Evolutionary conservation across 2,329 filamentous ascomycete genomes (phyloP), one percentile per base, ranked within the genome.

Genomic region (Hyphodiscus sp.): DNA sequence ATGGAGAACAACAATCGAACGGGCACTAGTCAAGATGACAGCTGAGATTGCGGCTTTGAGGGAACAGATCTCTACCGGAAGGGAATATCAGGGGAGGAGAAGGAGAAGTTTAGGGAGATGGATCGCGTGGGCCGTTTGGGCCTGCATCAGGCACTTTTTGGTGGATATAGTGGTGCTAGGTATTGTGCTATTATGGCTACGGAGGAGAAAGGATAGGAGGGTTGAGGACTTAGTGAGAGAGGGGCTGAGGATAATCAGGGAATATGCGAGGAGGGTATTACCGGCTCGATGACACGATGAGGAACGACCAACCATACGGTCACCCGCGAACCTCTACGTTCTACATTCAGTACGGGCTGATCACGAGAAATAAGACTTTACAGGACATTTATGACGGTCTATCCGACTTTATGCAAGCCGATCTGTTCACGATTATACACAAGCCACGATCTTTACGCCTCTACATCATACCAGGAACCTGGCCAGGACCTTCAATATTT

Each of bases 1-100:
- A 64, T 96, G 91, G 89, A 85, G 87, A 49, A 84, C 81, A 55
- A 85, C 87, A 62, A 86, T 97, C 57, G 92, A 97, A 72, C 81
- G 85, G 44, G 89, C 90, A 20, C 77, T 97, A 53, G 89, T 92
- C 52, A 89, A 91, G 63, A 84, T 97, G 73, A 95, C 91, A 5
- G 87, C 91, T 16, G 94, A 99, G 71, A 83, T 99, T 30, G 91
- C 94, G 1, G 94, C 94, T 0, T 72, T 97, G 57, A 81, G 94
- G 38, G 94, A 99, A 71, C 91, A 97, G 67, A 86, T 97, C 61
- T 86, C 90, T 51, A 80, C 83, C 0, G 84, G 89, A 0, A 78
- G 87, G 13, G 81, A 92, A 60, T 87, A 87, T 73, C 80, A 81
- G 57, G 79, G 81, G 18, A 81, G 80, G 61, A 85, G 79, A 61